phyloP scores from a whole-genome alignment of 192 early-diverging fungal genomes.

The Entomortierella chlamydospora region DNA sequence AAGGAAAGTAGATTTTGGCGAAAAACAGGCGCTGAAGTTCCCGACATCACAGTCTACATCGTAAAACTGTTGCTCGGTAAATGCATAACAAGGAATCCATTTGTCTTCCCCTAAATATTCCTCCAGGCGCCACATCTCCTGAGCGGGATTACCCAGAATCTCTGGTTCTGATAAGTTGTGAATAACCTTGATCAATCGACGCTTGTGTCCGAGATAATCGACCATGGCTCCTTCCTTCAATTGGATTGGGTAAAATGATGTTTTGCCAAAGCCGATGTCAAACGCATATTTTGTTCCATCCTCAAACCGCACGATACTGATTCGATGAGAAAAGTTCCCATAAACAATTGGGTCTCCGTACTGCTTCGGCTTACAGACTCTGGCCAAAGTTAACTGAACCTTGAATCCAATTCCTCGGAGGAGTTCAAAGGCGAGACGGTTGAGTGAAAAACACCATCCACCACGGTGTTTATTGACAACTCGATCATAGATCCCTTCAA shows the following conservation, averaged over 20 bases:
- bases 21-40: constrained; percentile 15
- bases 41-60: constrained; percentile 4
- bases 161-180: constrained; percentile 17
- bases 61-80: constrained; percentile 20
- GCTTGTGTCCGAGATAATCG: constrained; percentile 25
- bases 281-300: constrained; percentile 28
- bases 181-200: constrained; percentile 4
- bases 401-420: constrained; percentile 14
- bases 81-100: constrained; percentile 19
- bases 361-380: constrained; percentile 21
- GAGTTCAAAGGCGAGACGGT: constrained; percentile 16
- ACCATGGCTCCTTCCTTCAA: constrained; percentile 17
- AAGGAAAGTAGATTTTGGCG: constrained; percentile 12
- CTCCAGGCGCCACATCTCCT: constrained; percentile 17
- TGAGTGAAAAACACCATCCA: constrained; percentile 46
- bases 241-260: constrained; percentile 12
- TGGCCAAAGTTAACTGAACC: constrained; percentile 20
- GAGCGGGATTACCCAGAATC: constrained; percentile 10
- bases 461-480: constrained; percentile 23
- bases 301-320: constrained; percentile 16
- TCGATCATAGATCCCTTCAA: constrained; percentile 30
- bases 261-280: constrained; percentile 30
- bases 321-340: constrained; percentile 12
- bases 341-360: constrained; percentile 5
- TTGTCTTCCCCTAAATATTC: constrained; percentile 20